Conservation (phyloP, 805 yeast species). For the Candida adriatica region DNA sequence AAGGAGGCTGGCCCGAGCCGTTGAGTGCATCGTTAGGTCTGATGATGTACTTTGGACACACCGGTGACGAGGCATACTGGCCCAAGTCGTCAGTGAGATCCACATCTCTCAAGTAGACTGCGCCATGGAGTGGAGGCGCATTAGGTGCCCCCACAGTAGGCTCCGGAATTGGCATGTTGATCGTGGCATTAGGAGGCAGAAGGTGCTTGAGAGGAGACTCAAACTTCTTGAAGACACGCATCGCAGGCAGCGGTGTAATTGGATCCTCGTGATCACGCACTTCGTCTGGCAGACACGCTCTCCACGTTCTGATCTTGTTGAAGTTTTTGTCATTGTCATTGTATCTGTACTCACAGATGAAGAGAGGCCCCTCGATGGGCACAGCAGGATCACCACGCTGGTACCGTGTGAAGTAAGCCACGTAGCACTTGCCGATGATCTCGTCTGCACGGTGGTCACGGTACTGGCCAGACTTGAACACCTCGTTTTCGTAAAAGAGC, state of each 20-base stretch:
- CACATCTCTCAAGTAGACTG: slow-evolving; percentile 73
- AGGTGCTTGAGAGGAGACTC: slow-evolving; percentile 81
- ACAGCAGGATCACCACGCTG: slow-evolving; percentile 90
- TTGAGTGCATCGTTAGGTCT: slow-evolving; percentile 36
- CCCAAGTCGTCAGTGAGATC: slow-evolving; percentile 79
- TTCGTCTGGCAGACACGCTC: slow-evolving; percentile 96
- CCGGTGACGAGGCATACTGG: slow-evolving; percentile 51
- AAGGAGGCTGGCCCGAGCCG: slow-evolving; percentile 14
- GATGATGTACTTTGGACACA: slow-evolving; percentile 36
- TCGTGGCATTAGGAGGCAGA: slow-evolving; percentile 67
- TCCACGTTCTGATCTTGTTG: slow-evolving; percentile 96
- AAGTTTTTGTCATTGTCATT: slow-evolving; percentile 86
- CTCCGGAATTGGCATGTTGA: slow-evolving; percentile 70
- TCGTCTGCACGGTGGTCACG: slow-evolving; percentile 89
- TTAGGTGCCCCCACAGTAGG: slow-evolving; percentile 75
- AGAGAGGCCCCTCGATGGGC: slow-evolving; percentile 74
- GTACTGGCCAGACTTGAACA: slow-evolving; percentile 93
- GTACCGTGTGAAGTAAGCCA: slow-evolving; percentile 88
- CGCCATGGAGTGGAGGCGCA: slow-evolving; percentile 94
- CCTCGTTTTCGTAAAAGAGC: slow-evolving; percentile 88
- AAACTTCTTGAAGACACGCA: slow-evolving; percentile 63
- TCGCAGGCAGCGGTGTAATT: slow-evolving; percentile 60
- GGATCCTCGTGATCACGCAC: slow-evolving; percentile 81
- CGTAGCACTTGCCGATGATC: slow-evolving; percentile 89
- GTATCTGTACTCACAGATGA: slow-evolving; percentile 91